Percentiles rank a stretch among this genome's conserved stretches.
Evolutionary conservation across 2,329 filamentous ascomycete genomes (phyloP).

Genomic region (Lachnellula willkommii): DNA sequence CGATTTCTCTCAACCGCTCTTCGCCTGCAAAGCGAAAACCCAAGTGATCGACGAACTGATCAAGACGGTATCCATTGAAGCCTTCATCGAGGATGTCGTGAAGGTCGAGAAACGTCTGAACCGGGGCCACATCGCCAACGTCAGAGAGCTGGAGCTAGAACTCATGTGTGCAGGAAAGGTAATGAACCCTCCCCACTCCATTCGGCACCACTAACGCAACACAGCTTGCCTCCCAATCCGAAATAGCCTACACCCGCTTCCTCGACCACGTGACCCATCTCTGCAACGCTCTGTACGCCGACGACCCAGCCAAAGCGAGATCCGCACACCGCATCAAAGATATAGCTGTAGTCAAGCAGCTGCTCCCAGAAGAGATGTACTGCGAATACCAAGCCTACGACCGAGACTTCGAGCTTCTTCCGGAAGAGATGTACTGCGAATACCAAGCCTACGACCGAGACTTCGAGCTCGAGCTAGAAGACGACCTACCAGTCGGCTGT

Average conservation of each 20-base stretch:
- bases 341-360: conserved; percentile 17
- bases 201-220: not conserved
- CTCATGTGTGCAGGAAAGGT: conserved; percentile 24
- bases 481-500: conserved; percentile 3
- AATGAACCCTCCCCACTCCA: not conserved
- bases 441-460: conserved; percentile 6
- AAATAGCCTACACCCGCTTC: conserved; percentile 15
- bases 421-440: conserved; percentile 16
- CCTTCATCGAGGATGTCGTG: conserved; percentile 20
- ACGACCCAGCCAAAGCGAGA: conserved; percentile 2
- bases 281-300: conserved; percentile 19
- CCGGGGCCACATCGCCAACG: conserved; percentile 14
- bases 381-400: conserved; percentile 9
- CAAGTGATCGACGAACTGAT: conserved; percentile 22
- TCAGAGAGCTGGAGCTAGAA: conserved; percentile 21
- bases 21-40: conserved; percentile 14
- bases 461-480: conserved; percentile 3
- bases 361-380: conserved; percentile 20
- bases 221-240: conserved; percentile 20
- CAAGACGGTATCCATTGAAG: conserved; percentile 16
- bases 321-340: conserved; percentile 16
- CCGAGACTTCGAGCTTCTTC: conserved; percentile 11
- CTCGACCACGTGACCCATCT: conserved; percentile 14
- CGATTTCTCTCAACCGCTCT: conserved; percentile 12
- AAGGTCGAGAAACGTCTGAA: conserved; percentile 15